Evolutionary conservation across 1,139 yeast species (phyloP).

Genomic region (Saccharomyces hybrid): DNA sequence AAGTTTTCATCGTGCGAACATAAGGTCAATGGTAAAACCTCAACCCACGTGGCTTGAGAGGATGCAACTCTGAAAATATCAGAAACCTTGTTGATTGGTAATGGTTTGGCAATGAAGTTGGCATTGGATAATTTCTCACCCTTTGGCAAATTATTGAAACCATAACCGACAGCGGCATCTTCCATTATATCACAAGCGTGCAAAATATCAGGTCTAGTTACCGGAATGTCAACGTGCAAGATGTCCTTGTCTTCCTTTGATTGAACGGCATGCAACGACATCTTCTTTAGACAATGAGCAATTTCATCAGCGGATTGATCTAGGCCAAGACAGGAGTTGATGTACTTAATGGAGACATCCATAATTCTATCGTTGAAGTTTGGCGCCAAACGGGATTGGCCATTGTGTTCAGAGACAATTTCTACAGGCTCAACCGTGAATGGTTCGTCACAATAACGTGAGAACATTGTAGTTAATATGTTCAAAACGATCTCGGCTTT

Average conservation of each 20-base stretch:
- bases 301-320: slow-evolving; percentile 63
- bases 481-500: slow-evolving; percentile 87
- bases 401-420: slow-evolving; percentile 77
- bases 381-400: slow-evolving; percentile 72
- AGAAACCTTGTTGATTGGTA: slow-evolving; percentile 83
- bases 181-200: slow-evolving; percentile 99
- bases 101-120: slow-evolving; percentile 70
- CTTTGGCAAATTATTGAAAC: slow-evolving; percentile 80
- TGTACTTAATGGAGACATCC: slow-evolving; percentile 73
- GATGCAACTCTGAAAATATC: slow-evolving; percentile 88
- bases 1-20: slow-evolving; percentile 97
- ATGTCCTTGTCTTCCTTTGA: slow-evolving; percentile 43
- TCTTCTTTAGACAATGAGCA: slow-evolving; percentile 58
- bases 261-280: slow-evolving; percentile 68
- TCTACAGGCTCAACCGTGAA: slow-evolving; percentile 85
- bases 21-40: slow-evolving; percentile 89
- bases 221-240: slow-evolving; percentile 72
- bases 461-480: slow-evolving; percentile 92
- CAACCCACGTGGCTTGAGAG: slow-evolving; percentile 93
- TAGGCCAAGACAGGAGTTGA: slow-evolving; percentile 88
- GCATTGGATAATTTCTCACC: slow-evolving; percentile 77
- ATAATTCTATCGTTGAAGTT: slow-evolving; percentile 58
- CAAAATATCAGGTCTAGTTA: slow-evolving; percentile 90
- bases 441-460: slow-evolving; percentile 72
- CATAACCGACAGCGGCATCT: slow-evolving; percentile 95